Conservation (phyloP, 2,329 filamentous ascomycete species). For the Nannizziopsis arthrosporioides region DNA sequence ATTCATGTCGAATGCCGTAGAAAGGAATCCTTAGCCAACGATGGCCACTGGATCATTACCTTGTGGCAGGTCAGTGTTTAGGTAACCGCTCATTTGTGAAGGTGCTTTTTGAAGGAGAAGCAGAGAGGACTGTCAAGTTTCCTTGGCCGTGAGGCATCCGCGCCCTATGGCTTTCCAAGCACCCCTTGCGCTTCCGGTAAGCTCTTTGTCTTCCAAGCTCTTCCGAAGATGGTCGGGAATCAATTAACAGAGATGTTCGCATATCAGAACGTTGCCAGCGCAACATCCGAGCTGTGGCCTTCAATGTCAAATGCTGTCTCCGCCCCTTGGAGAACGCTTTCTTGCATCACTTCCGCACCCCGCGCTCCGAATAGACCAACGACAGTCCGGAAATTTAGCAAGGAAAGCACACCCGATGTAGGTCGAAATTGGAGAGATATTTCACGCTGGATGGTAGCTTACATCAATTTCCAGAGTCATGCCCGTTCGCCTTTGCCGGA, state of each 20-base stretch:
- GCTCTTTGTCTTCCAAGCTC: constrained; percentile 14
- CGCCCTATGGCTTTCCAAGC: constrained; percentile 42
- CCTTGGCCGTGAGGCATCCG: constrained; percentile 7
- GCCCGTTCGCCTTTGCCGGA: constrained; percentile 2
- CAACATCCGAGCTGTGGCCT: constrained; percentile 35
- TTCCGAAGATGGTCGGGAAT: background rate
- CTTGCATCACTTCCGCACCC: constrained; percentile 16
- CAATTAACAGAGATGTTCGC: background rate
- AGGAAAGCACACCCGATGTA: constrained; percentile 6
- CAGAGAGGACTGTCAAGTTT: background rate
- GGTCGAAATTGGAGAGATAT: background rate
- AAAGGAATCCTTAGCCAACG: background rate
- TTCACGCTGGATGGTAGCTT: background rate
- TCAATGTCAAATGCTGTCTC: constrained; percentile 31
- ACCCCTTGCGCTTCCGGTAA: constrained; percentile 38
- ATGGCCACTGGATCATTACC: constrained; percentile 5
- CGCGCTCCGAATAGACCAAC: constrained; percentile 4
- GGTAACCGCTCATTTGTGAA: background rate
- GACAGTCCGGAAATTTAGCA: background rate
- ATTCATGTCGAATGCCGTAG: no score
- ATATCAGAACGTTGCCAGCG: constrained; percentile 35
- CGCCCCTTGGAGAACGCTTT: constrained; percentile 27
- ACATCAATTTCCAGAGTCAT: background rate
- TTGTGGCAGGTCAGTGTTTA: background rate
- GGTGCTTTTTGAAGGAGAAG: background rate